Evolutionary conservation across 805 yeast species (phyloP), one percentile per base, ranked within the genome.

Genomic region (Clavispora santaluciae): DNA sequence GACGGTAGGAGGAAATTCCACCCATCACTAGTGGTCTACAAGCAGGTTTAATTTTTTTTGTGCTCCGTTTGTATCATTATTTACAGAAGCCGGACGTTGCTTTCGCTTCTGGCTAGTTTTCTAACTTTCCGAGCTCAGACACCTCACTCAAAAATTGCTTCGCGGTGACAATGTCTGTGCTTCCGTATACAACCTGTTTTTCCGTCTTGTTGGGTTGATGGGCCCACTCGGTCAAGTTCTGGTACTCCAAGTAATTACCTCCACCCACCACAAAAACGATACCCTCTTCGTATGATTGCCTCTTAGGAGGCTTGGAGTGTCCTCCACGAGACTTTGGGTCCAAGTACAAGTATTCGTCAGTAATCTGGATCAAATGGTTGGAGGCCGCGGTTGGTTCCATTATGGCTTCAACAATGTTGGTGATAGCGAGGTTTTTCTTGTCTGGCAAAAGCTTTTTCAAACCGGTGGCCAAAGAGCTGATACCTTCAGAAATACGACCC

Each of bases 201-300:
- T 57, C 45, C 5, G 53, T 44, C 42, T 55, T 60, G 38, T 56
- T 63, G 30, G 71, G 68, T 35, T 50, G 56, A 12, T 63, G 59
- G 0, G 79, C 78, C 95, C 96, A 90, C 61, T 90, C 96, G 61
- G 87, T 95, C 56, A 93, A 74, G 56, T 91, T 91, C 44, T 90
- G 95, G 59, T 91, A 93, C 66, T 93, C 99, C 47, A 86, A 67
- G 59, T 89, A 93, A 62, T 87, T 90, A 36, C 98, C 98, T 25
- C 99, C 99, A 20, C 99, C 99, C 41, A 93, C 90, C 39, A 90
- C 87, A 61, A 93, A 93, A 16, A 93, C 95, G 37, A 87, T 68
- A 1, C 95, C 79, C 50, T 88, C 93, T 44, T 79, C 80, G 60
- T 86, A 88, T 9, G 82, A 69, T 50, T 83, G 86, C 56, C 95